phyloP scores from a whole-genome alignment of 192 early-diverging fungal species.

The Backusella macrospora region DNA sequence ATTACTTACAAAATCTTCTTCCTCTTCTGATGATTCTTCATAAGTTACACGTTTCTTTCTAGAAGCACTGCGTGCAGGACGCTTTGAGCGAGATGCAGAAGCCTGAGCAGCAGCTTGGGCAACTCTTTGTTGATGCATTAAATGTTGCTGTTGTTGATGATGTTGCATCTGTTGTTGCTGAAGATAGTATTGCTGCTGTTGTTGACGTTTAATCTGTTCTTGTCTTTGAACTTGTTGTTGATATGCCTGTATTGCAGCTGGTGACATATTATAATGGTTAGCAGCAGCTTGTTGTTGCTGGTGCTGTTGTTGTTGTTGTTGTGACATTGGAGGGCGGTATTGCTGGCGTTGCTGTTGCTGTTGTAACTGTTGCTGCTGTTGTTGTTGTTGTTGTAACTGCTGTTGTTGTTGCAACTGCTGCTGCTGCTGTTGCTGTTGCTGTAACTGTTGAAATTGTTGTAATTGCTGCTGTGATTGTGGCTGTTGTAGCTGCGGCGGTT shows the following conservation, averaged over 20 bases:
- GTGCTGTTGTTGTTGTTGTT: background rate
- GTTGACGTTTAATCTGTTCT: slow-evolving; percentile 1
- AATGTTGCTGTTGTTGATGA: slow-evolving; percentile 17
- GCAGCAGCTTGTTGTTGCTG: background rate
- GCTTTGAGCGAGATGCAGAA: background rate
- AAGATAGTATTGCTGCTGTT: background rate
- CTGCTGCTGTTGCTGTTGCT: background rate
- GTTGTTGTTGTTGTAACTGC: background rate
- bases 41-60: slow-evolving; percentile 35
- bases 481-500: background rate
- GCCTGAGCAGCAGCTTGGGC: background rate
- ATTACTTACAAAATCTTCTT: slow-evolving; percentile 27
- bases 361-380: background rate
- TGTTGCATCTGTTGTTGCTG: slow-evolving; percentile 17
- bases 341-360: background rate
- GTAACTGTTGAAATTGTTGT: background rate
- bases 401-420: background rate
- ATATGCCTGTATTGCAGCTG: slow-evolving; percentile 9
- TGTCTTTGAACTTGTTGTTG: slow-evolving; percentile 11
- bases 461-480: background rate
- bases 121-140: slow-evolving; percentile 5
- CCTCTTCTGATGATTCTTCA: slow-evolving; percentile 33
- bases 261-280: background rate
- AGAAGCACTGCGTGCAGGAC: slow-evolving; percentile 28
- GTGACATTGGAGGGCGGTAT: background rate